Conservation (phyloP, 2,329 filamentous ascomycete genomes). For the Pyricularia grisea region DNA sequence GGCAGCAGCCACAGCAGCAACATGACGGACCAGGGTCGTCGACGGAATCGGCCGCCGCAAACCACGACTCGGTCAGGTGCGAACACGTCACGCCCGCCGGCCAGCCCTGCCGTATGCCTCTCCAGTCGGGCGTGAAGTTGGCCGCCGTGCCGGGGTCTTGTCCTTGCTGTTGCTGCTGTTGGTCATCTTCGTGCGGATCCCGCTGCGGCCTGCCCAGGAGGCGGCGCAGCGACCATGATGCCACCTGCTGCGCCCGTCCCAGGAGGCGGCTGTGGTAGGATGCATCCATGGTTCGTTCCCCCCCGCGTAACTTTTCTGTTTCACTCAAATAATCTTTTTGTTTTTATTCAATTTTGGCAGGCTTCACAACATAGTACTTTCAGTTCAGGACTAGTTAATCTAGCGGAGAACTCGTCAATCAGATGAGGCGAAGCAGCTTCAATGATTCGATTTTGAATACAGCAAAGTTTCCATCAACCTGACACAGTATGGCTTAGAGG, state of each 20-base stretch:
- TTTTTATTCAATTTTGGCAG: background rate
- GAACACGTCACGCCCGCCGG: background rate
- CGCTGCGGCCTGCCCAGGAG: background rate
- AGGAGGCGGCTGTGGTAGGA: background rate
- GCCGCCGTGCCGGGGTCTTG: too few relatives aligned
- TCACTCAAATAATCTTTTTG: too few relatives aligned
- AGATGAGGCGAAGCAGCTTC: background rate
- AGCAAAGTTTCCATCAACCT: background rate
- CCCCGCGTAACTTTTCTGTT: too few relatives aligned
- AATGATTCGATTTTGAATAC: background rate
- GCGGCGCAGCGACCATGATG: background rate
- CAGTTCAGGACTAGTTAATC: background rate
- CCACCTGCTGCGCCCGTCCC: background rate
- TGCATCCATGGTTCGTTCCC: background rate
- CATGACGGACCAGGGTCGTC: background rate
- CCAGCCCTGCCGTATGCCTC: background rate
- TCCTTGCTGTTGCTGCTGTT: background rate
- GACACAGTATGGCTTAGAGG: too few relatives aligned
- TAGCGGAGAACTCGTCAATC: background rate
- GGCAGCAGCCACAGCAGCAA: too few relatives aligned
- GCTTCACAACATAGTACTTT: too few relatives aligned
- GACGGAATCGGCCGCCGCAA: background rate
- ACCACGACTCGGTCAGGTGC: background rate
- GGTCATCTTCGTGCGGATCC: background rate
- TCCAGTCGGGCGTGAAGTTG: background rate